Base-by-base conservation (phyloP, 208 protist species). In the Leishmania arabica region DNA sequence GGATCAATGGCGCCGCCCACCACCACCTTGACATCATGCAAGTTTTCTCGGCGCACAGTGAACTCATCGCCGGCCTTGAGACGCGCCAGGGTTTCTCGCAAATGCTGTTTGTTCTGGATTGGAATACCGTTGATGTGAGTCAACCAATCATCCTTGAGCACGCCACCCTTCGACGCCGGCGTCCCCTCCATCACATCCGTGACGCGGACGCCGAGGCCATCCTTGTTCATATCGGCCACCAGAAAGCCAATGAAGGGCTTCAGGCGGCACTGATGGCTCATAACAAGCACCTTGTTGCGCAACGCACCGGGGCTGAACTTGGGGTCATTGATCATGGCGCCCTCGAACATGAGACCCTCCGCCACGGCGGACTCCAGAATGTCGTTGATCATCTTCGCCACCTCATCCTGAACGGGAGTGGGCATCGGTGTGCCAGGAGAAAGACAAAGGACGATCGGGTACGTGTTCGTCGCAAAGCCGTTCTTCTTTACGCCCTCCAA, bases 261-360 rank as follows among this genome's bases (percentile, higher is more conserved):
- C 73, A 97, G 81, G 40, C 70, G 76, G 64, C 87, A 82, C 77
- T 97, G 94, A 73, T 86, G 84, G 62, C 88, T 88, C 88, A 95
- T 89, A 64, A 97, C 78, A 68, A 97, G 91, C 51, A 97, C 91
- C 78, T 93, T 93, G 71, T 95, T 95, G 72, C 92, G 88, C 69
- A 95, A 85, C 21, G 94, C 91, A 54, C 91, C 91, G 54, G 94
- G 94, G 82, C 89, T 96, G 81, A 97, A 97, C 82, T 96, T 96
- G 15, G 94, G 94, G 85, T 97, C 92, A 83, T 86, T 96, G 78
- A 96, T 93, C 77, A 93, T 89, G 64, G 92, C 90, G 24, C 94
- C 94, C 58, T 97, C 92, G 80, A 97, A 96, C 92, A 97, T 96
- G 80, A 95, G 87, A 1, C 94, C 94, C 70, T 95, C 94, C 75